Evolutionary conservation across 108 stramenopile species (phyloP), one percentile per base, ranked within the genome.

Genomic region (Fragilariopsis cylindrus): DNA sequence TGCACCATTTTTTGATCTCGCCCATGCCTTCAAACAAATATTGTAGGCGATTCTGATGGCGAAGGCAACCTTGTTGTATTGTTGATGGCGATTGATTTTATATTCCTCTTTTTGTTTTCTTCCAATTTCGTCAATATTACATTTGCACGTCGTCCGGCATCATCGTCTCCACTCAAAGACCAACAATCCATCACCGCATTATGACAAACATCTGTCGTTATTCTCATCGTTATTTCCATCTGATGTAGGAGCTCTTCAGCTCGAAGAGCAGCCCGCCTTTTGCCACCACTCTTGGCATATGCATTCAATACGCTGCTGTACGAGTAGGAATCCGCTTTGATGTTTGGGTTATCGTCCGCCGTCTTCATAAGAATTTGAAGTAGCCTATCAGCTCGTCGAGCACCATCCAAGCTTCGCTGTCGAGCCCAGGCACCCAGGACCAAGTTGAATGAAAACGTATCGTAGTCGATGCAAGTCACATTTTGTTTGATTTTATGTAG

Each of bases 11-110:
- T 76, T 76, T 7, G 75, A 68, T 74, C 77, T 70, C n/a, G 87
- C 85, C 76, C 85, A 91, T 16, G 90, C 90, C 54, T 82, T 79
- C 40, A 91, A 81, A 48, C 78, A 76, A 49, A 74, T 57, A 71
- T 83, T 83, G 78, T 79, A 83, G n/a, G 82, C 58, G 5, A 76
- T 49, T 44, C 43, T 21, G 82, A 76, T 13, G 82, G 82, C 30
- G 66, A 53, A 16, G 77, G 60, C 5, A 57, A 21, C 6, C 42
- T 40, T 63, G 43, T 63, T 41, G 42, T 4, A 40, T 63, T 45
- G 7, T 40, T 12, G 1, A n/a, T 30, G 13, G 15, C n/a, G 12
- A n/a, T 44, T 63, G 7, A 9, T 52, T 21, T 68, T 4, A 16
- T 21, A 50, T 68, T 48, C 46, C 48, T 66, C 7, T 18, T 16